Percentiles rank a stretch among this genome's conserved stretches.
Evolutionary conservation across 345 rosid species (phyloP).

Genomic region (Hypericum androsaemum): DNA sequence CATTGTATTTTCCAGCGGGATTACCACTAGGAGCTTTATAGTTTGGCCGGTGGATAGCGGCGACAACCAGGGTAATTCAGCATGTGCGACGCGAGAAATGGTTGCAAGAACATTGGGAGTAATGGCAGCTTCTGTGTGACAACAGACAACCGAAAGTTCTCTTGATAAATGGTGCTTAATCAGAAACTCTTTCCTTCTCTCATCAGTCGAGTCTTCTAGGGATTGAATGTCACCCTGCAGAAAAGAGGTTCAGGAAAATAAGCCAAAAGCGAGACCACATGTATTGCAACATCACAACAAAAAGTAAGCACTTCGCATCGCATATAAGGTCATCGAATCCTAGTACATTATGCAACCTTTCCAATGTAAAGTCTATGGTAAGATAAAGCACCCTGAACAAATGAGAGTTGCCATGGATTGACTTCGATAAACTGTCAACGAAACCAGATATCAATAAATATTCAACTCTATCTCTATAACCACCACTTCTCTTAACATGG

Average conservation of each 20-base stretch:
- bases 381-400: no score
- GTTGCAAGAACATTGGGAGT: slow-evolving; percentile 75
- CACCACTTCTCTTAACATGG: no score
- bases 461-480: no score
- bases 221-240: slow-evolving; percentile 87
- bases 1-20: slow-evolving; percentile 91
- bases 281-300: not conserved
- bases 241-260: not conserved
- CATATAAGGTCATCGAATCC: no score
- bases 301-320: not conserved
- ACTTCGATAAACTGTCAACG: no score
- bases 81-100: slow-evolving; percentile 82
- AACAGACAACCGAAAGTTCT: slow-evolving; percentile 76
- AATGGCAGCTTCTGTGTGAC: slow-evolving; percentile 82
- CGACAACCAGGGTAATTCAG: slow-evolving; percentile 72
- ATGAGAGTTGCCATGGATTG: no score
- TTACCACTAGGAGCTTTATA: slow-evolving; percentile 66
- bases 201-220: slow-evolving; percentile 84
- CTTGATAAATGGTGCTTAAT: slow-evolving; percentile 54
- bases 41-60: slow-evolving; percentile 38
- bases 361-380: no score
- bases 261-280: not conserved
- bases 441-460: no score
- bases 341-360: no score
- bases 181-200: slow-evolving; percentile 76